phyloP scores from a whole-genome alignment of 768 basidiomycete species.

The Macrolepiota fuliginosa region DNA sequence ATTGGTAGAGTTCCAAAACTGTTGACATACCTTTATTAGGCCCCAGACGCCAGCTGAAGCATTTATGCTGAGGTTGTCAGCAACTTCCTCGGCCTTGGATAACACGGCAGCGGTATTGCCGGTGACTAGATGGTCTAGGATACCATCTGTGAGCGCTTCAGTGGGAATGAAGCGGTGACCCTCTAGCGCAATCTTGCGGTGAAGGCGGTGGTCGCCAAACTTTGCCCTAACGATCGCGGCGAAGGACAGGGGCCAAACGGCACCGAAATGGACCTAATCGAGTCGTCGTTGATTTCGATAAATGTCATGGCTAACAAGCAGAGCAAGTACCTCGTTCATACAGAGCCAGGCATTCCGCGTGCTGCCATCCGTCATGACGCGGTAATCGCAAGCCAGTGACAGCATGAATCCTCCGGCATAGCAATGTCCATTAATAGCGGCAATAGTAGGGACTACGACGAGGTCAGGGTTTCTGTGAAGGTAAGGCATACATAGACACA shows the following conservation, averaged over 20 bases:
- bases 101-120: conserved; percentile 61
- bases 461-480: background rate
- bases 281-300: background rate
- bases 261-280: conserved; percentile 77
- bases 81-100: conserved; percentile 62
- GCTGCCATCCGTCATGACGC: conserved; percentile 83
- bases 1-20: background rate
- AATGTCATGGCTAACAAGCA: background rate
- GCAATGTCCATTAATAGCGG: conserved; percentile 81
- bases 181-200: conserved; percentile 75
- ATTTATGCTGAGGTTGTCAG: conserved; percentile 45
- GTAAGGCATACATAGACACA: conserved; percentile 22
- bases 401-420: conserved; percentile 85
- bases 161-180: conserved; percentile 74
- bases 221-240: conserved; percentile 63
- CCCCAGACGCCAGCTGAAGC: conserved; percentile 69
- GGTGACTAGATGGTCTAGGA: conserved; percentile 69
- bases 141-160: conserved; percentile 63
- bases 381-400: conserved; percentile 81
- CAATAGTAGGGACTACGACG: conserved; percentile 68
- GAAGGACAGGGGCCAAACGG: conserved; percentile 74
- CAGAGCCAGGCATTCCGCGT: conserved; percentile 79
- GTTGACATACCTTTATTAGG: conserved; percentile 60
- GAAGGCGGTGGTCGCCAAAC: conserved; percentile 51
- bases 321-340: conserved; percentile 79